Evolutionary conservation across 148 eudicot genomes (phyloP), one percentile per base, ranked within the genome.

Genomic region (Arctostaphylos glauca): DNA sequence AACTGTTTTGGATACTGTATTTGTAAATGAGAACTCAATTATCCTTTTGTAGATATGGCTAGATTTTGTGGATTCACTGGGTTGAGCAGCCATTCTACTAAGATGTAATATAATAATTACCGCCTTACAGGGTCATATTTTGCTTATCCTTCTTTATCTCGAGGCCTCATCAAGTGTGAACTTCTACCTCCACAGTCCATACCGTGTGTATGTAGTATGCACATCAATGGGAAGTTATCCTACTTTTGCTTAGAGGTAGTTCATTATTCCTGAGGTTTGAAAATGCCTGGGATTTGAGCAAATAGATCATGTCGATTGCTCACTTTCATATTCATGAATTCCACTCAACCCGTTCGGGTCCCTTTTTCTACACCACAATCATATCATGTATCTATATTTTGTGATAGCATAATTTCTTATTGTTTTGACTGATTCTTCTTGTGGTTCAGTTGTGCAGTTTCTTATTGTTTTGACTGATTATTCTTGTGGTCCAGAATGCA

Each of bases 401-500:
- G 10, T 49, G 15, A 8, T 71, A 70, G 23, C 25, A 68, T 58
- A 3, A 18, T 16, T 79, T 47, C 43, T 74, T 18, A 25, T 31
- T 62, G 4, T 56, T 54, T 81, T 81, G 80, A 85, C 76, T 14
- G 82, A 9, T 80, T 23, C 78, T 79, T 64, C 60, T 78, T 83
- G 76, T 23, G 84, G 52, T 82, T 67, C 88, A 95, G 98, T 31
- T 31, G 38, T 31, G 38, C 38, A 31, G 38, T 16, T 79, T 47
- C 43, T 74, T 18, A 25, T 31, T 62, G 4, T 56, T 54, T 81
- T 81, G 80, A 85, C 76, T 14, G 82, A 9, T 80, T 23, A 80
- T 79, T 64, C 60, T 78, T 83, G 76, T 23, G 84, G 52, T 82
- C 60, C 88, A 95, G 98, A 92, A 87, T 95, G 91, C 86, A 94